A percentile compares a stretch with the other conserved stretches of the same genome.
Evolutionary conservation across 2,329 filamentous ascomycete species (phyloP).

Genomic region (Ophiostoma triangulosporum): DNA sequence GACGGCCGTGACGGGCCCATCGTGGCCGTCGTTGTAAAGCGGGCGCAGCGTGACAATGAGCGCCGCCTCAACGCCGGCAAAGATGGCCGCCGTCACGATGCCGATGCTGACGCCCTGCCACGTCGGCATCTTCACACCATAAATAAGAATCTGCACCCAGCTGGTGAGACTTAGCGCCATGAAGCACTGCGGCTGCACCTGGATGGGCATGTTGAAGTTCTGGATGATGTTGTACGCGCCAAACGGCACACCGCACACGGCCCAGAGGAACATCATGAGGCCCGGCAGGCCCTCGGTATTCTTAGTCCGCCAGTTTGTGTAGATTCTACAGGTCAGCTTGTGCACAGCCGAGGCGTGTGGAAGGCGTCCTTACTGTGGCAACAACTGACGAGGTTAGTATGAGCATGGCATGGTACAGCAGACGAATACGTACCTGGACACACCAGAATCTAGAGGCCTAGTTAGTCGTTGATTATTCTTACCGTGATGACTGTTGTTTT

Average conservation of each 20-base stretch:
- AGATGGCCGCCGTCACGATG: constrained; percentile 26
- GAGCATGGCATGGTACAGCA: neutral
- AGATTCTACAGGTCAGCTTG: constrained; percentile 27
- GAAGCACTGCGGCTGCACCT: constrained; percentile 30
- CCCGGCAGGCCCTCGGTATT: constrained; percentile 47
- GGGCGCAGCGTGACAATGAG: constrained; percentile 45
- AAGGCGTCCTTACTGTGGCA: constrained; percentile 18
- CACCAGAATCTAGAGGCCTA: constrained; percentile 24
- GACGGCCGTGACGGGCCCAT: constrained; percentile 40
- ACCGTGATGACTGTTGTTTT: no score
- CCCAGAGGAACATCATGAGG: constrained; percentile 51
- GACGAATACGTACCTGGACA: constrained; percentile 20
- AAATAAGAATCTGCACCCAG: constrained; percentile 26
- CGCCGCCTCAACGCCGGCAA: constrained; percentile 40
- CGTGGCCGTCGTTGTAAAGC: constrained; percentile 38
- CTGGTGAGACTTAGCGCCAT: constrained; percentile 25
- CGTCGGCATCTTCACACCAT: constrained; percentile 26
- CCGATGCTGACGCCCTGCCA: constrained; percentile 32
- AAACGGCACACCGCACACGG: constrained; percentile 31
- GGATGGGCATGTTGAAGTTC: constrained; percentile 29
- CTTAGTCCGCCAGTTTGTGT: constrained; percentile 47
- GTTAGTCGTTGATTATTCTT: no score
- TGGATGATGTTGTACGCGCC: constrained; percentile 27
- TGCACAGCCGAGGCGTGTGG: neutral
- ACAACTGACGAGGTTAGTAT: constrained; percentile 13